Evolutionary conservation across 2,329 filamentous ascomycete species (phyloP), one percentile per base, ranked within the genome.

Genomic region (Xylaria sp.): DNA sequence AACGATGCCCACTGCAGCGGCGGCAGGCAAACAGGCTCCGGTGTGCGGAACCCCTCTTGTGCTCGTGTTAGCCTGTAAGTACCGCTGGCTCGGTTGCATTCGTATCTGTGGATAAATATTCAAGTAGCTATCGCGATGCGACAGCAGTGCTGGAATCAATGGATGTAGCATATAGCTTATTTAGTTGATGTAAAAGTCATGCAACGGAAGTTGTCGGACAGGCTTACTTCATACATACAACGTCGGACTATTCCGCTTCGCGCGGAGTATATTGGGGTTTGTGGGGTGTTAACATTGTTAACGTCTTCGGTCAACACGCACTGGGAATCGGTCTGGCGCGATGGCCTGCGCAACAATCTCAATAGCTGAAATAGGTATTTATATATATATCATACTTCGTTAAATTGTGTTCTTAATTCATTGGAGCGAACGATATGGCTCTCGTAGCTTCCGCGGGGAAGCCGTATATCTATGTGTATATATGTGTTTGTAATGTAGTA

Each of bases 391-490:
- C 1, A 13, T 41, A n/a, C 25, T 53, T 53, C n/a, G n/a, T 54
- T 19, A 40, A 33, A 21, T 54, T 46, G 19, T 31, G 17, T 40
- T 48, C 21, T 62, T 56, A 35, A 58, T 65, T 61, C 54, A 65
- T 59, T 58, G 43, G 38, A 55, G 40, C 35, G 41, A 52, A 59
- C 38, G 46, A 54, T 62, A 53, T 19, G 33, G 40, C 27, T 46
- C 33, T 49, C 23, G n/a, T 51, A 59, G 60, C 63, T 49, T 54
- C 54, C 55, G 62, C 21, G 59, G 35, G 55, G 59, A 54, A 64
- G 63, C 62, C 41, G 40, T 53, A 58, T 65, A n/a, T n/a, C n/a
- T 56, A 66, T 66, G 58, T 67, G 61, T 59, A 25, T 64, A 23
- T 67, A 54, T 60, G 46, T 53, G 19, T 41, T 53, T 37, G 44